phyloP scores from a whole-genome alignment of 495 filamentous ascomycete species.

The Symbiotaphrina buchneri region DNA sequence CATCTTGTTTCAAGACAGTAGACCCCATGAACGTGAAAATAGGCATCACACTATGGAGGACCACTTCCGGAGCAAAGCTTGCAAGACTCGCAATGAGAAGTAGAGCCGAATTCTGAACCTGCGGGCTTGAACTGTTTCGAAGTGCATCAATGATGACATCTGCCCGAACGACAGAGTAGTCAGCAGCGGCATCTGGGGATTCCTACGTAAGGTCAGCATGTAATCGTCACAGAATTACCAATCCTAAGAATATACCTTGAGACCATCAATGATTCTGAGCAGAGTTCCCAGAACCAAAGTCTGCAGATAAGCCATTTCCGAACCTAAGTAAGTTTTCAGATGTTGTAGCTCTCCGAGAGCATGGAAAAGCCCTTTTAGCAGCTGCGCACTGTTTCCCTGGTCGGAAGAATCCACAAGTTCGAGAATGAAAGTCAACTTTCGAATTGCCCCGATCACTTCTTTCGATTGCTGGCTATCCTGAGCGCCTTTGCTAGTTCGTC shows the following conservation, averaged over 20 bases:
- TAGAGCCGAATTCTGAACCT: slow-evolving; percentile 78
- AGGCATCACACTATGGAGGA: slow-evolving; percentile 94
- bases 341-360: slow-evolving; percentile 65
- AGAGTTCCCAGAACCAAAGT: slow-evolving; percentile 55
- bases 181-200: slow-evolving; percentile 33
- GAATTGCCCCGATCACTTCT: slow-evolving; percentile 37
- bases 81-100: slow-evolving; percentile 73
- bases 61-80: slow-evolving; percentile 60
- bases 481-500: slow-evolving; percentile 42
- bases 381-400: slow-evolving; percentile 42
- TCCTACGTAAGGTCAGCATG: slow-evolving; percentile 1
- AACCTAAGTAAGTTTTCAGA: slow-evolving; percentile 43
- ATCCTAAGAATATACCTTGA: slow-evolving; percentile 20
- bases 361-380: slow-evolving; percentile 60
- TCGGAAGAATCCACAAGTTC: slow-evolving; percentile 64
- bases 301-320: slow-evolving; percentile 72
- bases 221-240: not conserved
- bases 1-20: slow-evolving; percentile 67
- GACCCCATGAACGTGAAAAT: slow-evolving; percentile 96
- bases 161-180: slow-evolving; percentile 51
- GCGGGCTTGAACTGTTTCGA: slow-evolving; percentile 63
- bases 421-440: slow-evolving; percentile 64
- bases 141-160: slow-evolving; percentile 85
- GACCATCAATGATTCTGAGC: slow-evolving; percentile 51
- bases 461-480: slow-evolving; percentile 21